Evolutionary conservation across 1,284 basidiomycete genomes (phyloP), one percentile per base, ranked within the genome.

Genomic region (Vanrija pseudolonga): DNA sequence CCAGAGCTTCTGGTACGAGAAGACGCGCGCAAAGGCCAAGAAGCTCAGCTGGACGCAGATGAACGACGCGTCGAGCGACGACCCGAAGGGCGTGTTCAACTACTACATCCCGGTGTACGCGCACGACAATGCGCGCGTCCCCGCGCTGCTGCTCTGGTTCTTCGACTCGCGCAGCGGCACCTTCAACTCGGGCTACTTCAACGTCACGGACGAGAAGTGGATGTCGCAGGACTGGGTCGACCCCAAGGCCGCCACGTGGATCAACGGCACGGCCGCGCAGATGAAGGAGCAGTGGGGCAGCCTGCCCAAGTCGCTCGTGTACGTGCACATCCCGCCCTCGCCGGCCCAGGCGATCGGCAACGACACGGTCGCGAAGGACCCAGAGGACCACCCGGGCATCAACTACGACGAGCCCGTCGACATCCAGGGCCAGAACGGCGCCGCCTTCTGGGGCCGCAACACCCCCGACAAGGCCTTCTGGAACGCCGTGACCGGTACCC

Each of bases 91-190:
- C 17, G 40, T 28, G 46, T 56, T 51, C 47, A 65, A 65, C 56
- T 63, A 63, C 49, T 65, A 54, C 52, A 47, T 64, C 19, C 60
- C 62, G 4, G 53, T 64, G 14, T 64, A 60, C 42, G 54, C 48
- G 11, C 46, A 51, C 37, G 9, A 37, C 18, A 2, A 23, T 4
- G 46, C 48, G 17, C 28, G 40, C 18, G 42, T n/a, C 12, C 62
- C 62, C 3, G 45, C 55, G 4, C 48, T 60, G 6, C 49, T 64
- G 40, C 55, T 64, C 44, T 64, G 62, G 62, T 59, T 62, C 51
- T 64, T 62, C 32, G 62, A 64, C 52, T 53, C 49, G 3, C 45
- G 62, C 23, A 45, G 53, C 9, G 50, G 50, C 1, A 19, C 20
- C 2, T 62, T 60, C 55, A 50, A 52, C 52, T 53, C 60, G 15